Percentiles rank a stretch among this genome's conserved stretches.
Conservation (phyloP, 768 basidiomycete species). For the Tricholoma flavovirens region DNA sequence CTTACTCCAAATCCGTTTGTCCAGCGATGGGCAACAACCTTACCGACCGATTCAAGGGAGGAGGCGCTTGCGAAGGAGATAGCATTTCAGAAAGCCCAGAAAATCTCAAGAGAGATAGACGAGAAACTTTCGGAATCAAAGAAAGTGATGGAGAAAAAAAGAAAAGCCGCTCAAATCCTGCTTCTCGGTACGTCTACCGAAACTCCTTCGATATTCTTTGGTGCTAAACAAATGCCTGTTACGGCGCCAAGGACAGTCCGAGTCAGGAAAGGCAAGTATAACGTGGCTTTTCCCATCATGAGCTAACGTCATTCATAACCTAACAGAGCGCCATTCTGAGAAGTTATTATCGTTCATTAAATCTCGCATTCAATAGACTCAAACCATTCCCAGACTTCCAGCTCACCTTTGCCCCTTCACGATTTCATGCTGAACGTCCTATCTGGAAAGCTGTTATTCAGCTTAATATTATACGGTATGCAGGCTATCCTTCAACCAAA, state of each 20-base stretch:
- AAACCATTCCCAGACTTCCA: constrained; percentile 49
- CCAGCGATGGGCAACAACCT: background rate
- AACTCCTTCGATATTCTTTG: background rate
- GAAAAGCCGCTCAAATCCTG: constrained; percentile 48
- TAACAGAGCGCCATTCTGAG: constrained; percentile 47
- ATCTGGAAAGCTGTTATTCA: constrained; percentile 65
- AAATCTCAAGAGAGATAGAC: constrained; percentile 45
- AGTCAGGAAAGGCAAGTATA: constrained; percentile 46
- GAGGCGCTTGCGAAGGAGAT: constrained; percentile 30
- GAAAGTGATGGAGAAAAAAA: constrained; percentile 42
- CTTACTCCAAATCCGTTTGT: background rate
- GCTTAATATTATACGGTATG: constrained; percentile 61
- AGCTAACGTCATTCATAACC: background rate
- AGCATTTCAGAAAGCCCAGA: constrained; percentile 35
- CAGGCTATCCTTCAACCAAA: background rate
- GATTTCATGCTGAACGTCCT: constrained; percentile 50
- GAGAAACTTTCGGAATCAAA: constrained; percentile 37
- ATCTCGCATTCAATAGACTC: background rate
- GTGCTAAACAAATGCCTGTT: background rate
- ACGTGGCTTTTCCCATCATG: background rate
- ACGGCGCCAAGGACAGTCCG: constrained; percentile 43
- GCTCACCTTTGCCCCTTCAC: constrained; percentile 54
- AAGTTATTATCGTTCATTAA: constrained; percentile 23
- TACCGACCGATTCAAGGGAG: background rate
- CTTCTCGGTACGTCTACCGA: constrained; percentile 38